These are phyloP conservation scores for Fraxinus sp. DNA, from an alignment of 305 asterid species.

Conservation along the genomic window DNA sequence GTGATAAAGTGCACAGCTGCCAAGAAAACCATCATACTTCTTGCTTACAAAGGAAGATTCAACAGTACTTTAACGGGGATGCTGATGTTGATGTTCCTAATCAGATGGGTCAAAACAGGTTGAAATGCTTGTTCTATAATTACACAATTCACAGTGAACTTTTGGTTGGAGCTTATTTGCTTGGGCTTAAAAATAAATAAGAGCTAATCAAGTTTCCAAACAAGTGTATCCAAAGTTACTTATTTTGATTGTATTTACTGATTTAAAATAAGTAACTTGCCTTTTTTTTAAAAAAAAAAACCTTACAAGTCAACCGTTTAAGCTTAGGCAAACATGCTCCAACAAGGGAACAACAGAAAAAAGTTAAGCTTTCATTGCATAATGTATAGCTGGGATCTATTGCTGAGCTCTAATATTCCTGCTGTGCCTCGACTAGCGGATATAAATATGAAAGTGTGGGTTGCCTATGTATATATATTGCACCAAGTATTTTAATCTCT, in stretches of 20 bases:
- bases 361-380: neutral
- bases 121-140: constrained; percentile 3
- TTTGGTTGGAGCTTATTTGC: neutral
- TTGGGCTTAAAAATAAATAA: neutral
- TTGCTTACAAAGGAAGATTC: constrained; percentile 68
- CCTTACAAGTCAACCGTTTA: neutral
- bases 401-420: neutral
- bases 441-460: neutral
- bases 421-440: neutral
- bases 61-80: constrained; percentile 61
- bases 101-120: constrained; percentile 70
- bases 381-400: neutral
- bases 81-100: constrained; percentile 41
- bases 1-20: constrained; percentile 67
- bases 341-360: neutral
- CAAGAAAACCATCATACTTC: constrained; percentile 59
- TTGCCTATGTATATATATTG: neutral
- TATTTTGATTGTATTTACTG: neutral
- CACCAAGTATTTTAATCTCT: neutral
- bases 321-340: neutral
- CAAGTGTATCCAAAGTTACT: neutral
- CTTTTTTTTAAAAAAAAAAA: neutral
- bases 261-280: neutral
- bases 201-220: neutral
- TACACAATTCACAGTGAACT: neutral